phyloP scores from a whole-genome alignment of 2,329 filamentous ascomycete species.

The Arthrobotrys musiformis region DNA sequence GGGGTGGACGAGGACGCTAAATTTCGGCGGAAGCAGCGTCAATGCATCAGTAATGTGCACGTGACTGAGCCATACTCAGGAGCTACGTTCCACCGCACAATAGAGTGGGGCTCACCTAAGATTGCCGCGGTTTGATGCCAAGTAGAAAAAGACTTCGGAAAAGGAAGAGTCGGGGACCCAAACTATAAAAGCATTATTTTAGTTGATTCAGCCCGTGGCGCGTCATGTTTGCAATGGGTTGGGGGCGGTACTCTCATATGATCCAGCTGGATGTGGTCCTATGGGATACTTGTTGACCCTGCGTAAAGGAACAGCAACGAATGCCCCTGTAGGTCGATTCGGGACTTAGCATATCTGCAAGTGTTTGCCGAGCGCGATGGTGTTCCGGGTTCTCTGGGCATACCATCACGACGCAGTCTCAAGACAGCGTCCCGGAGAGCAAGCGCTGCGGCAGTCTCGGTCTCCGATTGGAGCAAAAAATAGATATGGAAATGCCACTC shows the following conservation, averaged over 20 bases:
- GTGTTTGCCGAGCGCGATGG: background rate
- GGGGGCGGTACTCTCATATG: conserved; percentile 60
- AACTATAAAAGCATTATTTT: background rate
- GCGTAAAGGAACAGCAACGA: conserved; percentile 61
- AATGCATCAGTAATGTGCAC: background rate
- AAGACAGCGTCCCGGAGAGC: conserved; percentile 61
- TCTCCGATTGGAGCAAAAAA: conserved; percentile 61
- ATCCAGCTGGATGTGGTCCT: conserved; percentile 62
- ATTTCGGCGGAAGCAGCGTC: conserved; percentile 57
- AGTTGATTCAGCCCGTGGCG: background rate
- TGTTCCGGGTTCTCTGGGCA: background rate
- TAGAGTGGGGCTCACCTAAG: conserved; percentile 18
- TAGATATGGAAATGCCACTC: conserved; percentile 62
- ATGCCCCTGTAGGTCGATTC: conserved; percentile 59
- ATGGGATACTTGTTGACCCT: conserved; percentile 61
- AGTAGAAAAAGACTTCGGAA: conserved; percentile 62
- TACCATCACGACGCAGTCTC: conserved; percentile 61
- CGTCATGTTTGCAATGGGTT: background rate
- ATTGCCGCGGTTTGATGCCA: conserved; percentile 61
- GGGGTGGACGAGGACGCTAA: conserved; percentile 61
- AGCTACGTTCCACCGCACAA: background rate
- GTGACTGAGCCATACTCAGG: background rate
- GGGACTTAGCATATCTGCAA: background rate
- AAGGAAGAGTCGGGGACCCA: conserved; percentile 62
- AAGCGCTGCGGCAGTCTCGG: conserved; percentile 61